Conservation (phyloP, 2,329 filamentous ascomycete genomes). For the Moelleriella libera region DNA sequence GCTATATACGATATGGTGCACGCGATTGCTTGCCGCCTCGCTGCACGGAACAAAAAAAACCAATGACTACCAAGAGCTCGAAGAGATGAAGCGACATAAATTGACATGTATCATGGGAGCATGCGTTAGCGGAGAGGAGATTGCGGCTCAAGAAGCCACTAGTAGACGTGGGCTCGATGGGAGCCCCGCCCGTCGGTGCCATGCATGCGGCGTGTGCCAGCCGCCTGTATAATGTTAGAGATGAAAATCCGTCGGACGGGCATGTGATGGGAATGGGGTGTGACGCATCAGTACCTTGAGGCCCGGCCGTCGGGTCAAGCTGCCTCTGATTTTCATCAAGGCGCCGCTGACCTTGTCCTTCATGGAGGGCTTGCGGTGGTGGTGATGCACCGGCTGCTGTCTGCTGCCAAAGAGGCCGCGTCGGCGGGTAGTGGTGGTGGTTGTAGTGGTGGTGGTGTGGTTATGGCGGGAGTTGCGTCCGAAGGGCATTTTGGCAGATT, state of each 20-base stretch:
- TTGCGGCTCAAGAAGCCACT: background rate
- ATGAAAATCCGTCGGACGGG: background rate
- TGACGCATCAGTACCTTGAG: constrained; percentile 40
- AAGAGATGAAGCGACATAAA: background rate
- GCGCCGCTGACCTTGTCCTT: constrained; percentile 70
- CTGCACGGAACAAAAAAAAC: no score
- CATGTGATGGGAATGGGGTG: background rate
- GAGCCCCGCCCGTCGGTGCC: constrained; percentile 57
- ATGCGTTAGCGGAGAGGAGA: background rate
- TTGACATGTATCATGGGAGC: background rate
- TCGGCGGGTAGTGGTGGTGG: constrained; percentile 24
- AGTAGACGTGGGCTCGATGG: constrained; percentile 9
- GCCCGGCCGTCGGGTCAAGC: constrained; percentile 52
- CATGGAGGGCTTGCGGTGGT: constrained; percentile 52
- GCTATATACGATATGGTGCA: no score
- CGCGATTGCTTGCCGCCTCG: no score
- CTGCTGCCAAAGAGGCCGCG: constrained; percentile 26
- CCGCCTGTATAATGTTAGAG: constrained; percentile 33
- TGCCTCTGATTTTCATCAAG: constrained; percentile 58
- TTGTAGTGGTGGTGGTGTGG: constrained; percentile 16
- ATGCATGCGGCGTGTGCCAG: constrained; percentile 59
- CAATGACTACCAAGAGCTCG: no score
- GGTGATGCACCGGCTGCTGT: constrained; percentile 38
- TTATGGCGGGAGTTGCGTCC: constrained; percentile 11
- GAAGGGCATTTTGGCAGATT: constrained; percentile 7